These are phyloP conservation scores for Phytophthora cryptogea DNA, from an alignment of 352 stramenopile species.

Conservation along the genomic window DNA sequence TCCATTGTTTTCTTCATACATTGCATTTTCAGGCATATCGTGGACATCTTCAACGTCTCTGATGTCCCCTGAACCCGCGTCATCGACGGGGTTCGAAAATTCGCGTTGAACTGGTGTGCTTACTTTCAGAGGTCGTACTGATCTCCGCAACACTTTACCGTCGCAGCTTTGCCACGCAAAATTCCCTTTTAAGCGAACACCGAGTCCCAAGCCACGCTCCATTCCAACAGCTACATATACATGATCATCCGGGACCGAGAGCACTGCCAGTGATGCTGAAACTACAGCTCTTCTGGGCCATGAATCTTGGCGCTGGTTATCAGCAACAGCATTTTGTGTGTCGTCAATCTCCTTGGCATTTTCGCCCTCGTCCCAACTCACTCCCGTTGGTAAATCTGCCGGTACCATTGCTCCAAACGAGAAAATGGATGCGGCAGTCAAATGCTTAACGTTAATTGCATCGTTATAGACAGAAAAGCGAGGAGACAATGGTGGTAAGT, in stretches of 20 bases:
- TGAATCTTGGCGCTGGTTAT: neutral
- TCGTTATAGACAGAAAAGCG: neutral
- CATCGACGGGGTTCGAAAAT: neutral
- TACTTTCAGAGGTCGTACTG: neutral
- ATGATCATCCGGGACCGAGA: neutral
- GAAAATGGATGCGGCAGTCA: slow-evolving; percentile 20
- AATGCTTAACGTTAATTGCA: neutral
- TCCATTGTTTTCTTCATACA: neutral
- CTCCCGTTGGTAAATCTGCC: neutral
- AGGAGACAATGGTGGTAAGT: slow-evolving; percentile 1
- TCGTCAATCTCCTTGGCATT: neutral
- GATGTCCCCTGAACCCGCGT: neutral
- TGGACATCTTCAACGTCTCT: neutral
- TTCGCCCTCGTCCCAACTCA: neutral
- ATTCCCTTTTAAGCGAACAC: neutral
- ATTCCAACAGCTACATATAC: neutral
- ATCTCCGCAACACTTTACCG: slow-evolving; percentile 21
- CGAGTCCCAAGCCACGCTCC: slow-evolving; percentile 4
- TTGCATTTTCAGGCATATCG: neutral
- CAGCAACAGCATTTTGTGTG: neutral
- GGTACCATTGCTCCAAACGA: slow-evolving; percentile 9
- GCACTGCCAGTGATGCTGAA: slow-evolving; percentile 18
- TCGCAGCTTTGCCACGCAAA: slow-evolving; percentile 30
- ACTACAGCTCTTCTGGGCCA: slow-evolving; percentile 1
- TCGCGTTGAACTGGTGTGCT: slow-evolving; percentile 1